Evolutionary conservation across 805 yeast species (phyloP).

Genomic region (Kodamaea hsintzibuensis): DNA sequence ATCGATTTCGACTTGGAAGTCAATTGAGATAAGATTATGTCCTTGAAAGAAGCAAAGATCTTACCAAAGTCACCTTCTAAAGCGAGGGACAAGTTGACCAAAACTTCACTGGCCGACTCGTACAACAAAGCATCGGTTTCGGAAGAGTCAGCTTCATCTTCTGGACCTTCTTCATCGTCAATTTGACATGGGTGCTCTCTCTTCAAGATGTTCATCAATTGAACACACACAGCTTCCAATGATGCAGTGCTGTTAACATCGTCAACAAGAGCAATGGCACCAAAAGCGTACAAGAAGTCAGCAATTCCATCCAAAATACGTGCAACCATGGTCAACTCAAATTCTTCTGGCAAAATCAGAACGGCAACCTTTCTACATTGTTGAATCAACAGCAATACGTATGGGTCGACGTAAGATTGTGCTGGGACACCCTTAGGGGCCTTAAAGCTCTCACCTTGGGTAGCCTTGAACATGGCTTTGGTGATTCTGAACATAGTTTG

Average conservation of each 20-base stretch:
- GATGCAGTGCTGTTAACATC: constrained; percentile 49
- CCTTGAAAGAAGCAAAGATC: constrained; percentile 72
- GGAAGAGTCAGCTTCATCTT: constrained; percentile 46
- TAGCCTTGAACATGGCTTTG: constrained; percentile 62
- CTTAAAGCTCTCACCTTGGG: constrained; percentile 46
- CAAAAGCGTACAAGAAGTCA: constrained; percentile 67
- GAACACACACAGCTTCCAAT: constrained; percentile 69
- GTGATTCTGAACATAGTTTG: constrained; percentile 81
- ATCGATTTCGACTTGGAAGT: constrained; percentile 60
- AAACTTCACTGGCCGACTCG: constrained; percentile 84
- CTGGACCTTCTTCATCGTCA: constrained; percentile 67
- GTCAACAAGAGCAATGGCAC: constrained; percentile 71
- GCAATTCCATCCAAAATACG: constrained; percentile 72
- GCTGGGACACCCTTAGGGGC: constrained; percentile 67
- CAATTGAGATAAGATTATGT: constrained; percentile 56
- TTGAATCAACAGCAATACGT: constrained; percentile 58
- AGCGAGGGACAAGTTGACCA: constrained; percentile 73
- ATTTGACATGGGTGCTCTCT: constrained; percentile 85
- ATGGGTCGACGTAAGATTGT: constrained; percentile 58
- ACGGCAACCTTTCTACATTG: constrained; percentile 69
- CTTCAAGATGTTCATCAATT: constrained; percentile 70
- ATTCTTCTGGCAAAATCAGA: constrained; percentile 69
- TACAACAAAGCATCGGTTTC: constrained; percentile 64
- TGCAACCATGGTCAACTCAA: constrained; percentile 79
- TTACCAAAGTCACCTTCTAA: constrained; percentile 76